These are phyloP conservation scores for Trichoderma atrobrunneum DNA, from an alignment of 2,329 filamentous ascomycete genomes.

Conservation along the genomic window DNA sequence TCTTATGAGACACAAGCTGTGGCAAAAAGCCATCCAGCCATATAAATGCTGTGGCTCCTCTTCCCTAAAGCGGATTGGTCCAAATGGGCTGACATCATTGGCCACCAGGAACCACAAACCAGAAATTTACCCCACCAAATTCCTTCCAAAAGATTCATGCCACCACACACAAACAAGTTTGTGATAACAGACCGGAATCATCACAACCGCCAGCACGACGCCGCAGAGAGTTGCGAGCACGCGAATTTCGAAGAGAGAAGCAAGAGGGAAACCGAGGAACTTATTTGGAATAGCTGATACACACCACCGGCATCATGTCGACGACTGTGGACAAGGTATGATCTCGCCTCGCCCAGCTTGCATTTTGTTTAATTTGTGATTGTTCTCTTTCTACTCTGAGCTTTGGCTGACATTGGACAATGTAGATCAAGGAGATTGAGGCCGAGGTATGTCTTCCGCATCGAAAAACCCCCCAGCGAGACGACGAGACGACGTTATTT, in stretches of 20 bases:
- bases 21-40: not conserved
- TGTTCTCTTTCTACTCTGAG: not conserved
- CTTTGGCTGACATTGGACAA: constrained; percentile 16
- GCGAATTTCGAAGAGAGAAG: not conserved
- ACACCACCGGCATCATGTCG: constrained; percentile 65
- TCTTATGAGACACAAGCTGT: not conserved
- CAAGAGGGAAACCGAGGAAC: not conserved
- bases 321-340: constrained; percentile 92
- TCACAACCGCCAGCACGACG: not conserved
- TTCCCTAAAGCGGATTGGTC: constrained; percentile 1
- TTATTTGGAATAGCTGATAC: not conserved
- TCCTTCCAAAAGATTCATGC: constrained; percentile 24
- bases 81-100: constrained; percentile 34
- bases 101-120: constrained; percentile 20
- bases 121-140: constrained; percentile 43
- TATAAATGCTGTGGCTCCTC: not conserved
- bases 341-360: not conserved
- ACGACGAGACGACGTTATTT: not conserved
- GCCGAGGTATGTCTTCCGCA: constrained; percentile 65
- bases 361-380: not conserved
- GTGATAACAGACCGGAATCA: not conserved
- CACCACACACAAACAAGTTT: constrained; percentile 19
- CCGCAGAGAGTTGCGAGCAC: not conserved
- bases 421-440: constrained; percentile 94
- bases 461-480: not conserved